Conservation (phyloP, 2,329 filamentous ascomycete species). For the Colletotrichum sp. region DNA sequence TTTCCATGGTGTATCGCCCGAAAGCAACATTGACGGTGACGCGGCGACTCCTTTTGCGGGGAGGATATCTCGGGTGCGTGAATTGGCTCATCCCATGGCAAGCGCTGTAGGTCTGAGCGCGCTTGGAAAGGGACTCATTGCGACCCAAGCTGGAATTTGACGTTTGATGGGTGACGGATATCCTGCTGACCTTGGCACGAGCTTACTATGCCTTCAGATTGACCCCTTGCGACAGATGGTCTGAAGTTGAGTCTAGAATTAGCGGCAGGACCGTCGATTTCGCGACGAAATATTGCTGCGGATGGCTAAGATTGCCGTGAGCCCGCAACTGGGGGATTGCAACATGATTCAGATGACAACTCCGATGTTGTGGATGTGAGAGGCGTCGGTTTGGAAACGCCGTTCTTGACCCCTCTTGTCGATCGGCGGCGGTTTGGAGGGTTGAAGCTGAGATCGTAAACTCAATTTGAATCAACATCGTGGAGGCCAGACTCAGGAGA, state of each 20-base stretch:
- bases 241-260: background rate
- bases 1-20: background rate
- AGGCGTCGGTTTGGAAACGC: background rate
- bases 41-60: background rate
- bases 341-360: background rate
- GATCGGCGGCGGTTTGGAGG: background rate
- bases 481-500: background rate
- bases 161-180: background rate
- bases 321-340: background rate
- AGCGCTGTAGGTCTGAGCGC: background rate
- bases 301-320: background rate
- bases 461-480: background rate
- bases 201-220: background rate
- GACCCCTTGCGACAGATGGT: background rate
- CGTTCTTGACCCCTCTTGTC: background rate
- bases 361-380: background rate
- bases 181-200: background rate
- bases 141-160: background rate
- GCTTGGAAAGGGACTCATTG: background rate
- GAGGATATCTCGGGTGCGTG: background rate
- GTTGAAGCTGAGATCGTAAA: background rate
- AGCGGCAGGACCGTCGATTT: background rate
- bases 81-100: background rate
- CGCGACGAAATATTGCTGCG: background rate
- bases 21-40: background rate